phyloP scores from a whole-genome alignment of 345 rosid genomes.

The Populus pruinosa region DNA sequence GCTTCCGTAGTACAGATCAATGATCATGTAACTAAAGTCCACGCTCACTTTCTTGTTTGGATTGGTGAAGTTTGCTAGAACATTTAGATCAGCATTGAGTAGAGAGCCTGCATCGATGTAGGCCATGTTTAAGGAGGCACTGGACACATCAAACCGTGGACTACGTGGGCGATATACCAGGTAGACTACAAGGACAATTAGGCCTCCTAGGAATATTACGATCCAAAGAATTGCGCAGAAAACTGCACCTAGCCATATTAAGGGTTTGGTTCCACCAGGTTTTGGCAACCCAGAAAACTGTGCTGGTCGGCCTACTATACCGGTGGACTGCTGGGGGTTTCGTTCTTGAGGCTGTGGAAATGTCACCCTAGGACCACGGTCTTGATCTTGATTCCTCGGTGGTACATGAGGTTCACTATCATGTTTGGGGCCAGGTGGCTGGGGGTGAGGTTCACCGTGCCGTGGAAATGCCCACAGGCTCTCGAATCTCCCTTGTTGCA shows the following conservation, averaged over 20 bases:
- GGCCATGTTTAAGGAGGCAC: conserved; percentile 69
- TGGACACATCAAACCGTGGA: conserved; percentile 58
- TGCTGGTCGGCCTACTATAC: conserved; percentile 9
- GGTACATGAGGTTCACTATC: neutral
- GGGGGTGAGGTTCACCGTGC: neutral
- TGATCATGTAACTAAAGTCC: conserved; percentile 61
- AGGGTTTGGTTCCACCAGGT: conserved; percentile 31
- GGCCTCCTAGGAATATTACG: conserved; percentile 56
- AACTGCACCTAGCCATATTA: conserved; percentile 43
- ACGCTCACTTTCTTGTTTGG: conserved; percentile 69
- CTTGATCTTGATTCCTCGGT: neutral
- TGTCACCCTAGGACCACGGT: neutral
- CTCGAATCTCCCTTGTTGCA: neutral
- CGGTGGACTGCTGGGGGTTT: conserved; percentile 13
- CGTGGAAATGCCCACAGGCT: neutral
- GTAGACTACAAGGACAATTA: conserved; percentile 63
- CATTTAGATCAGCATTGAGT: conserved; percentile 61
- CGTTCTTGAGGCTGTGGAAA: neutral
- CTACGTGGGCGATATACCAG: conserved; percentile 70
- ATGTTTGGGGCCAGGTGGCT: neutral
- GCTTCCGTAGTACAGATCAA: conserved; percentile 62
- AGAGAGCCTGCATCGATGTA: conserved; percentile 61
- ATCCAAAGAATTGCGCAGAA: conserved; percentile 62
- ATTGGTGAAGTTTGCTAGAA: conserved; percentile 85
- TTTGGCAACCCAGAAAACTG: conserved; percentile 16